Base-by-base conservation (phyloP, 768 basidiomycete species). In the Mycena belliarum region DNA sequence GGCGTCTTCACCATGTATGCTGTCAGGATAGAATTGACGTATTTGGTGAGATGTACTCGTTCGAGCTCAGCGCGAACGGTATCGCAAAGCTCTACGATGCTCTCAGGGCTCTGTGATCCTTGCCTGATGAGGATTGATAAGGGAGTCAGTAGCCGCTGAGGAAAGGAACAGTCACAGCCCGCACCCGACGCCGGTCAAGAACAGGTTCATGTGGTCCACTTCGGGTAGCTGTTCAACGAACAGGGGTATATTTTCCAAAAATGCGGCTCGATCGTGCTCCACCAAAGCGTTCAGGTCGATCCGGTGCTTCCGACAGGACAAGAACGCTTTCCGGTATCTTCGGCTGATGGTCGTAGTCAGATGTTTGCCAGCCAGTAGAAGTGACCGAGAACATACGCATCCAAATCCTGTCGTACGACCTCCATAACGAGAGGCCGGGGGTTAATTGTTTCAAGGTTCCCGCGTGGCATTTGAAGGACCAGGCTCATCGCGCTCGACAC, bases 381-480 rank as follows among this genome's bases (percentile, higher is more conserved):
- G 32, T 24, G 6, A 15, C 33, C 18, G 21, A 33, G 33, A n/a
- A 80, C 86, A 65, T 65, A 93, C 95, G 72, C 75, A 35, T 88
- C 79, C 7, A 98, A 75, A 67, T 95, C 90, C 50, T 82, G 77
- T 49, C 83, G 82, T 1, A 98, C 87, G 6, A 93, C 87, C 54
- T 87, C 82, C 78, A 97, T 85, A 18, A 98, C 95, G 65, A 99
- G 72, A 14, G 95, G 91, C 41, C 97, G 79, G 4, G 97, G 97
- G 65, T 89, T 93, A 51, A 99, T 87, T 1, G 94, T 98, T 75
- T 99, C 97, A 59, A 99, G 68, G 72, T 98, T 98, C 1, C 97
- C 97, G 63, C 97, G 77, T 0, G 96, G 97, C 96, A 98, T 98
- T 73, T 99, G 97, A 11, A 99, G 75, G 0, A 98, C 91, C 32